A percentile compares a stretch with the other conserved stretches of the same genome.
phyloP scores from a whole-genome alignment of 208 protist genomes.

The Crithidia brevicula region DNA sequence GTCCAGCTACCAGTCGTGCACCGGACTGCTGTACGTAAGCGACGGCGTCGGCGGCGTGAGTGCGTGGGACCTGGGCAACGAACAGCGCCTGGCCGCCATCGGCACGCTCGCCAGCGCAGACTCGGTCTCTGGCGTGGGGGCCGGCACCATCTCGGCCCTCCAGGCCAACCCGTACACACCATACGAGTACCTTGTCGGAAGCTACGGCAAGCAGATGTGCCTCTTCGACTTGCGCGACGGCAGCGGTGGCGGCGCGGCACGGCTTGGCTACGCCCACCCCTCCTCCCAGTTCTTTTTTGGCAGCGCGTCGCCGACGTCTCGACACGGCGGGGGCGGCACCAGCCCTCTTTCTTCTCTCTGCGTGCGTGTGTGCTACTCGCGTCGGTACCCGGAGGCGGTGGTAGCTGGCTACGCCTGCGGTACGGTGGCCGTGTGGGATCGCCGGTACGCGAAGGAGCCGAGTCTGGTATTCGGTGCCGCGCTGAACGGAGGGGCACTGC shows the following conservation, averaged over 20 bases:
- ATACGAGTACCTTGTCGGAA: constrained; percentile 35
- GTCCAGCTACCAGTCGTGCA: constrained; percentile 69
- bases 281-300: constrained; percentile 8
- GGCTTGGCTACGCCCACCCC: constrained; percentile 38
- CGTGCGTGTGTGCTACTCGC: constrained; percentile 50
- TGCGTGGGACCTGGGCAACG: constrained; percentile 57
- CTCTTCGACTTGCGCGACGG: constrained; percentile 41
- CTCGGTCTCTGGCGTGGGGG: background rate
- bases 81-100: constrained; percentile 34
- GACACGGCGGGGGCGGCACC: background rate
- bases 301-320: background rate
- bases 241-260: constrained; percentile 31
- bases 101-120: constrained; percentile 29
- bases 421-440: constrained; percentile 50
- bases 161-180: constrained; percentile 42
- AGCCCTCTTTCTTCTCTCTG: constrained; percentile 24
- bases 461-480: constrained; percentile 21
- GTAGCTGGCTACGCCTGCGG: constrained; percentile 64
- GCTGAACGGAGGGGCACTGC: constrained; percentile 1
- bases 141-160: constrained; percentile 16
- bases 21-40: constrained; percentile 60
- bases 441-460: constrained; percentile 29
- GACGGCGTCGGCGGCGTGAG: constrained; percentile 44
- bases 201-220: constrained; percentile 40
- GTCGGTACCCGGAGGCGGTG: constrained; percentile 67